Evolutionary conservation across 169 alveolate species (phyloP).

Genomic region (Fabrea salina): DNA sequence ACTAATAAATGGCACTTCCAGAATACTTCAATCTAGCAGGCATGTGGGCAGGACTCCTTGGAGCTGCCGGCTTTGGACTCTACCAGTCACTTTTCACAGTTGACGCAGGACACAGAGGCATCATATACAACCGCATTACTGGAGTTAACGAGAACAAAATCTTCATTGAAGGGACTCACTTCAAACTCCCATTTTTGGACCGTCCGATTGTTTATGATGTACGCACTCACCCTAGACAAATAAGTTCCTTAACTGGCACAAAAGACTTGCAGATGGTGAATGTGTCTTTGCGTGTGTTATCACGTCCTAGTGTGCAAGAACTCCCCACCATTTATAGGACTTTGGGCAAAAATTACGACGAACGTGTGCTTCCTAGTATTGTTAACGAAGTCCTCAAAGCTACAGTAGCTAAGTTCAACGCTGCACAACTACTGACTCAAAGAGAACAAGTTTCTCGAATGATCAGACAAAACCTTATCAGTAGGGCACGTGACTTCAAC

Average conservation of each 20-base stretch:
- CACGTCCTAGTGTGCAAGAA: constrained; percentile 87
- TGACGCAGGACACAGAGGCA: constrained; percentile 95
- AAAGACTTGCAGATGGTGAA: constrained; percentile 93
- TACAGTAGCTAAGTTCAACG: constrained; percentile 95
- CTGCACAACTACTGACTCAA: constrained; percentile 94
- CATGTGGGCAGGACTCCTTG: background rate
- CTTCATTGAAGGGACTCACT: constrained; percentile 96
- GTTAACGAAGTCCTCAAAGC: constrained; percentile 97
- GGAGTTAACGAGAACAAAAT: constrained; percentile 40
- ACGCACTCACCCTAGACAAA: constrained; percentile 89
- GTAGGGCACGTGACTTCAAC: constrained; percentile 92
- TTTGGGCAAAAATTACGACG: constrained; percentile 97
- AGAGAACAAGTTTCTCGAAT: constrained; percentile 93
- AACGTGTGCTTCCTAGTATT: constrained; percentile 95
- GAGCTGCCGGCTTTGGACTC: background rate
- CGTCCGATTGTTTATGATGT: constrained; percentile 93
- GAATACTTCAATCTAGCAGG: too few species aligned
- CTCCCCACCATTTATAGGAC: constrained; percentile 91
- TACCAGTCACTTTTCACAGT: constrained; percentile 57
- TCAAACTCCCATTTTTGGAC: constrained; percentile 93
- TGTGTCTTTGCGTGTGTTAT: constrained; percentile 93
- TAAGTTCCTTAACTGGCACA: constrained; percentile 94
- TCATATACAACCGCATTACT: constrained; percentile 80
- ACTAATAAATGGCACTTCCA: too few species aligned
- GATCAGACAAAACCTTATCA: constrained; percentile 89